Percentiles rank a stretch among this genome's conserved stretches.
Conservation (phyloP, 345 rosid species). For the Eucalyptus lansdowneana region DNA sequence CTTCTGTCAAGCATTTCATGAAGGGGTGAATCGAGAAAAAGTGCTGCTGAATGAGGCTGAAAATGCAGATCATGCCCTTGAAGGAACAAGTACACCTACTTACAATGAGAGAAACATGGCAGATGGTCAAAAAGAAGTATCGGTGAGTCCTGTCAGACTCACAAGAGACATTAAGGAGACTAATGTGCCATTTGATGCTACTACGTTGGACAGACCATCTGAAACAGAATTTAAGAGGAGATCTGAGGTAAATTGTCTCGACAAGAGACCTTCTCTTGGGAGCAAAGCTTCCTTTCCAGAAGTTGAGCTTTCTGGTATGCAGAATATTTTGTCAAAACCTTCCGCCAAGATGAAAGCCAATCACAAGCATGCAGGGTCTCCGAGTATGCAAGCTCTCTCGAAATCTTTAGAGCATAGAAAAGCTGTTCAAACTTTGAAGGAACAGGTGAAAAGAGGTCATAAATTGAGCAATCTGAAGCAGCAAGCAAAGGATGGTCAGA, state of each 20-base stretch:
- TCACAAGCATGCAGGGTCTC: constrained; percentile 5
- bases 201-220: not conserved
- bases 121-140: constrained; percentile 2
- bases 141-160: not conserved
- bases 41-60: not conserved
- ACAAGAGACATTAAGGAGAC: constrained; percentile 1
- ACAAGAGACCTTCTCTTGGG: not conserved
- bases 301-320: not conserved
- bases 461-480: not conserved
- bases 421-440: constrained; percentile 10
- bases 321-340: constrained; percentile 9
- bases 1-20: not conserved
- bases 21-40: constrained; percentile 5
- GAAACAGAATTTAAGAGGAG: constrained; percentile 10
- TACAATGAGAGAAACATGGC: not conserved
- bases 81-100: not conserved
- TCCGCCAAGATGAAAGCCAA: constrained; percentile 7
- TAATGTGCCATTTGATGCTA: not conserved
- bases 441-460: constrained; percentile 17
- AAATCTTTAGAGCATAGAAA: constrained; percentile 14
- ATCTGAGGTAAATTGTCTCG: constrained; percentile 7
- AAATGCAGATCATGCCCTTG: not conserved
- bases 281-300: not conserved
- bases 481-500: constrained; percentile 16
- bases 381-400: constrained; percentile 12